These are phyloP conservation scores for Curvularia lunata DNA, from an alignment of 2,329 filamentous ascomycete species.

Conservation along the genomic window DNA sequence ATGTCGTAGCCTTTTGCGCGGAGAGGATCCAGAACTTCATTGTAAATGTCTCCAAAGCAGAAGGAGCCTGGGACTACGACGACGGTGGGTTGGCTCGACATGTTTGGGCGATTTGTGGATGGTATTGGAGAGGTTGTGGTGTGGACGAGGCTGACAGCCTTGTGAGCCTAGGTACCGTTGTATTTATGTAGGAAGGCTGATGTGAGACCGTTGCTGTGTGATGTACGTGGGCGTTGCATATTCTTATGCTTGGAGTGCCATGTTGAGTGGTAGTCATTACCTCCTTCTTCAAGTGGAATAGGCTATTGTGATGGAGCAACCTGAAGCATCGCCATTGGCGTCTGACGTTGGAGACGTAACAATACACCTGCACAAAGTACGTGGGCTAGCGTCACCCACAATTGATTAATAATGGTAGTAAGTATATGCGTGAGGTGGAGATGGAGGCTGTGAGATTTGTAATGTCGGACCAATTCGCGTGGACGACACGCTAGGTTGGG, in stretches of 20 bases:
- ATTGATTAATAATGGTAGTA: neutral
- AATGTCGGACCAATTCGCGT: neutral
- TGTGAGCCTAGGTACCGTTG: neutral
- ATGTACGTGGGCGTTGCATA: neutral
- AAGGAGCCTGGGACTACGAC: conserved; percentile 39
- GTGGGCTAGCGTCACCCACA: neutral
- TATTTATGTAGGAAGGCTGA: neutral
- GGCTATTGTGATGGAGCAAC: neutral
- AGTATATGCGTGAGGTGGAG: neutral
- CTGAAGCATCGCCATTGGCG: neutral
- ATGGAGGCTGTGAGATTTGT: neutral
- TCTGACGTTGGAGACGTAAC: neutral
- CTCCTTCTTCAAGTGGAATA: neutral
- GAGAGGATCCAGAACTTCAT: conserved; percentile 17
- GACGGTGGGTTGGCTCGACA: conserved; percentile 27
- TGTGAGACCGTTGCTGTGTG: neutral
- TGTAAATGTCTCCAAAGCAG: conserved; percentile 21
- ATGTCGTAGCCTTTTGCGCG: conserved; percentile 23
- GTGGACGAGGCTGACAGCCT: neutral
- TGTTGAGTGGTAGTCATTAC: neutral
- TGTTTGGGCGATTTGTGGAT: neutral
- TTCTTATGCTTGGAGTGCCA: neutral
- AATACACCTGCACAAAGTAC: neutral
- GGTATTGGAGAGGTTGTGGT: too few relatives aligned
- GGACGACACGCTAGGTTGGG: neutral